Conservation (phyloP, 23 red algal genomes). For the Gracilaria gracilis region DNA sequence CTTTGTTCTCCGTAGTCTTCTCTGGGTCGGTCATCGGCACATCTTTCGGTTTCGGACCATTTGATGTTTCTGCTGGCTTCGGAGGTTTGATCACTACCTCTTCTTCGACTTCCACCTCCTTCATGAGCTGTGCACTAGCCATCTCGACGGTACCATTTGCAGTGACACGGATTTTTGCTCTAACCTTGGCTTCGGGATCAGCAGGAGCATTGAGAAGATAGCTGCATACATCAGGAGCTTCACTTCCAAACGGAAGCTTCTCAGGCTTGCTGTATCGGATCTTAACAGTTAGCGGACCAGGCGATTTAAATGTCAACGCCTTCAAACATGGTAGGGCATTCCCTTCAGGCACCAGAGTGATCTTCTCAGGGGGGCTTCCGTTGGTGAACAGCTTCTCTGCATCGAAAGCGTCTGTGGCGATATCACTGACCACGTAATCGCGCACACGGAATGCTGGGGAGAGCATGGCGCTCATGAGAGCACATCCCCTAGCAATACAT, state of each 20-base stretch:
- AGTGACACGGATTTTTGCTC: constrained; percentile 78
- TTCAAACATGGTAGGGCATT: constrained; percentile 79
- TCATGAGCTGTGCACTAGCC: constrained; percentile 67
- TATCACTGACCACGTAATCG: constrained; percentile 87
- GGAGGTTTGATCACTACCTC: constrained; percentile 31
- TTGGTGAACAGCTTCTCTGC: constrained; percentile 64
- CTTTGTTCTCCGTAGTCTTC: not conserved
- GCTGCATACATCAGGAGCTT: constrained; percentile 41
- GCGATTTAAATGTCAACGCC: constrained; percentile 79
- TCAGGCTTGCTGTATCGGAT: constrained; percentile 54
- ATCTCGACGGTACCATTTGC: constrained; percentile 76
- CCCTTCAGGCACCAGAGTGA: constrained; percentile 72
- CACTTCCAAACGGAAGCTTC: constrained; percentile 29
- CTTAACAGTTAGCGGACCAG: constrained; percentile 75
- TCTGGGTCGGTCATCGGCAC: constrained; percentile 45
- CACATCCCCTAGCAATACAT: constrained; percentile 89
- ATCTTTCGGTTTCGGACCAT: constrained; percentile 29
- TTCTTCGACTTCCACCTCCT: constrained; percentile 82
- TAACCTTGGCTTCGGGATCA: constrained; percentile 59
- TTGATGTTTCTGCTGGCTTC: constrained; percentile 19
- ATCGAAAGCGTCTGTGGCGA: constrained; percentile 74
- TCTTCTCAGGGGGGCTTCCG: constrained; percentile 43
- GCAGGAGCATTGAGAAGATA: constrained; percentile 50
- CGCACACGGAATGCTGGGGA: constrained; percentile 88
- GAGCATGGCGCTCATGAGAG: constrained; percentile 93